A percentile compares a stretch with the other conserved stretches of the same genome.
Evolutionary conservation across 768 basidiomycete species (phyloP).

Genomic region (Suillus ampliporus): DNA sequence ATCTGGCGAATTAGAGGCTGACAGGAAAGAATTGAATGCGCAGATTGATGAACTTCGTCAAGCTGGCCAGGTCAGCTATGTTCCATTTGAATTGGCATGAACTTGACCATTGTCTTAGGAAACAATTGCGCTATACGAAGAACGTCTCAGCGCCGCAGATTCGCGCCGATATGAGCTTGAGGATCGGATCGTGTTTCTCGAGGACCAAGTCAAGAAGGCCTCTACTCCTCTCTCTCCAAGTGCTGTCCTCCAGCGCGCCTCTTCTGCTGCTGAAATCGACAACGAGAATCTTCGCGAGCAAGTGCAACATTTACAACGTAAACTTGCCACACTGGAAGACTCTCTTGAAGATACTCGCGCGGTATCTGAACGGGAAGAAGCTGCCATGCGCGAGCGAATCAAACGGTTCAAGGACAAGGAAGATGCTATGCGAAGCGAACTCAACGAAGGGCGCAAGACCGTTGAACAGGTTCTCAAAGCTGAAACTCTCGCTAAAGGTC

Average conservation of each 20-base stretch:
- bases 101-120: slow-evolving; percentile 54
- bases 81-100: slow-evolving; percentile 8
- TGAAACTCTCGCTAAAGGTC: slow-evolving; percentile 62
- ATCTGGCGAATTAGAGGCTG: slow-evolving; percentile 55
- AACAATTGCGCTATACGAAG: slow-evolving; percentile 95
- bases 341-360: slow-evolving; percentile 77
- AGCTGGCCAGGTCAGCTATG: slow-evolving; percentile 78
- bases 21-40: slow-evolving; percentile 66
- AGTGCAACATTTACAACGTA: slow-evolving; percentile 83
- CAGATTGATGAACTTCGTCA: slow-evolving; percentile 86
- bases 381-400: slow-evolving; percentile 62
- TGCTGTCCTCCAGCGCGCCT: slow-evolving; percentile 44
- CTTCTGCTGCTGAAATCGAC: slow-evolving; percentile 89
- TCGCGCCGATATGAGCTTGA: slow-evolving; percentile 80
- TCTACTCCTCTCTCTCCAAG: slow-evolving; percentile 40
- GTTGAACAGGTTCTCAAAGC: slow-evolving; percentile 66
- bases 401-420: slow-evolving; percentile 76
- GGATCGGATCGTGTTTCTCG: slow-evolving; percentile 60
- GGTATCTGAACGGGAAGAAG: slow-evolving; percentile 78
- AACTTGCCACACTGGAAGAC: slow-evolving; percentile 80
- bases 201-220: slow-evolving; percentile 50
- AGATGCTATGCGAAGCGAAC: slow-evolving; percentile 71
- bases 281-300: slow-evolving; percentile 93
- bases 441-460: slow-evolving; percentile 67
- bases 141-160: slow-evolving; percentile 75